Percentiles rank a stretch among this genome's conserved stretches.
These are phyloP conservation scores for Chrysanthemum makinoi DNA, from an alignment of 129 eudicot genomes.

Conservation along the genomic window DNA sequence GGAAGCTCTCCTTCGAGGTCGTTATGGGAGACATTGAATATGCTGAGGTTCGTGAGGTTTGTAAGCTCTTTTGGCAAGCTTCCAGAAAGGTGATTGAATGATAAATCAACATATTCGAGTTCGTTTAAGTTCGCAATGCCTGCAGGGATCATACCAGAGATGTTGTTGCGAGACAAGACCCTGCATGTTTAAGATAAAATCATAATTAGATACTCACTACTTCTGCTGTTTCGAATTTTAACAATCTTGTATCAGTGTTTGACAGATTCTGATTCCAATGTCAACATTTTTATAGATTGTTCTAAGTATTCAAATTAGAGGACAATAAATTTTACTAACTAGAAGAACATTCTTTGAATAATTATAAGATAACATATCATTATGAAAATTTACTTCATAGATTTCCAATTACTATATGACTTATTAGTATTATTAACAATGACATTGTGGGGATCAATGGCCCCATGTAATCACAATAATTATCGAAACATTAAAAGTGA, in stretches of 20 bases:
- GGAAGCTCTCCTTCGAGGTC: constrained; percentile 91
- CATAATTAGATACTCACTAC: not conserved
- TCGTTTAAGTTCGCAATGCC: constrained; percentile 55
- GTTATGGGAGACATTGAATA: constrained; percentile 77
- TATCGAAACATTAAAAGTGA: not conserved
- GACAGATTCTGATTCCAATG: too few species aligned
- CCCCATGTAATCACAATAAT: not conserved
- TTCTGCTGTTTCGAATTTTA: too few species aligned
- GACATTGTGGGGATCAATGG: too few species aligned
- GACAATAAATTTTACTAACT: too few species aligned
- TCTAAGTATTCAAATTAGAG: too few species aligned
- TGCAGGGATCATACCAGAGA: constrained; percentile 63
- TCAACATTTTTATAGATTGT: too few species aligned
- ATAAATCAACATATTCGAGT: constrained; percentile 62
- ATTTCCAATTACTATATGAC: too few species aligned
- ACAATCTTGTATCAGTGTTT: too few species aligned
- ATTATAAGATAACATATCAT: too few species aligned
- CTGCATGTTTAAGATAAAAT: constrained; percentile 27
- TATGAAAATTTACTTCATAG: too few species aligned
- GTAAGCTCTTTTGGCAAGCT: constrained; percentile 74
- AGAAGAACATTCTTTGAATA: too few species aligned
- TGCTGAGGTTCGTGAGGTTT: constrained; percentile 63
- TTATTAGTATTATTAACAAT: too few species aligned
- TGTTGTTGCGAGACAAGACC: constrained; percentile 66
- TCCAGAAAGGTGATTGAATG: constrained; percentile 70